Conservation (phyloP, 352 stramenopile genomes). For the Phytophthora tentaculata region DNA sequence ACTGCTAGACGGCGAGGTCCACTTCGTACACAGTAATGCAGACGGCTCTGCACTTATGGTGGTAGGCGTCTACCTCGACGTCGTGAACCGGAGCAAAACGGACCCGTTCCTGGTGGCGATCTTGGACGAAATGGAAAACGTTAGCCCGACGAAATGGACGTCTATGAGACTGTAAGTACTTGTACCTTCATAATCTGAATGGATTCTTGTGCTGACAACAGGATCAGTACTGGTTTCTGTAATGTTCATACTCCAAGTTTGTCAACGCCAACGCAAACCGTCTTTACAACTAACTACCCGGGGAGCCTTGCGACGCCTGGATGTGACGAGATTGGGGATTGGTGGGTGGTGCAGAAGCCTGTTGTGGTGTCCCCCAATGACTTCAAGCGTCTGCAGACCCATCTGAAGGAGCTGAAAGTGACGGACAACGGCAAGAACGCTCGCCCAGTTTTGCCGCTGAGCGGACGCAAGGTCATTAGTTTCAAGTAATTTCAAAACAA, state of each 20-base stretch:
- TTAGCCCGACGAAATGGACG: conserved; percentile 5
- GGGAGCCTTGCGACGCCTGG: conserved; percentile 43
- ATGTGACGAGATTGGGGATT: conserved; percentile 47
- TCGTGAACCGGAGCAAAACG: conserved; percentile 28
- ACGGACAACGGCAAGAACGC: too few relatives aligned
- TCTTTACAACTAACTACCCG: conserved; percentile 41
- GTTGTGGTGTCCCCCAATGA: too few relatives aligned
- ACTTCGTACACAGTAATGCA: conserved; percentile 48
- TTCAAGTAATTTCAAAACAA: too few relatives aligned
- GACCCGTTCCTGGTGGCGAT: conserved; percentile 35
- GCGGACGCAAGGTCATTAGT: too few relatives aligned
- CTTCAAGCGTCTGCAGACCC: too few relatives aligned
- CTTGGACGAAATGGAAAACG: conserved; percentile 27
- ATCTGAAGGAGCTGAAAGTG: too few relatives aligned
- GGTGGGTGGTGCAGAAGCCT: conserved; percentile 41
- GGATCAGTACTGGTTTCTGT: neutral
- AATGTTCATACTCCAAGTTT: neutral
- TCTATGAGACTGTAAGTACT: neutral
- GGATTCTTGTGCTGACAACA: neutral
- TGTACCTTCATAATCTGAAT: neutral
- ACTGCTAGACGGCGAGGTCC: conserved; percentile 37
- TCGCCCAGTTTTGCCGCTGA: too few relatives aligned
- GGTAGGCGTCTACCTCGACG: conserved; percentile 16
- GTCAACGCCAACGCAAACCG: neutral
- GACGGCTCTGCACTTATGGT: conserved; percentile 26